A percentile compares a stretch with the other conserved stretches of the same genome.
These are phyloP conservation scores for Xylaria polymorpha DNA, from an alignment of 2,329 filamentous ascomycete genomes.

Conservation along the genomic window DNA sequence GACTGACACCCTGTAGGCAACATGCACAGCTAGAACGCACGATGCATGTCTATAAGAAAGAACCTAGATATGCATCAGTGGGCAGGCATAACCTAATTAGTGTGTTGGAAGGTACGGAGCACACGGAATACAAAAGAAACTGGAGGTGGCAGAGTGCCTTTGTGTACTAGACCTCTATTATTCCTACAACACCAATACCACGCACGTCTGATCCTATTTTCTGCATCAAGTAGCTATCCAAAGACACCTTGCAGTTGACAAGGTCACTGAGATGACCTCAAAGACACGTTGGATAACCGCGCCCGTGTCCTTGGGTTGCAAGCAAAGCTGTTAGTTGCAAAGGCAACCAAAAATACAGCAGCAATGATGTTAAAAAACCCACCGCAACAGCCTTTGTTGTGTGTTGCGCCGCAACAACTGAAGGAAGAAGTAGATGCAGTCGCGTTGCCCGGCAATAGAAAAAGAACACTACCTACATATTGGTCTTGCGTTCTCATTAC, in stretches of 20 bases:
- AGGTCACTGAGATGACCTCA: neutral
- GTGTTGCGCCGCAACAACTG: neutral
- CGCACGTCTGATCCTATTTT: too few relatives aligned
- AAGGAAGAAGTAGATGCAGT: neutral
- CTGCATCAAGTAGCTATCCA: neutral
- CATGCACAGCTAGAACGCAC: neutral
- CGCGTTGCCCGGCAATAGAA: neutral
- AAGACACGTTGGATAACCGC: slow-evolving; percentile 4
- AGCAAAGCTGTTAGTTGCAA: neutral
- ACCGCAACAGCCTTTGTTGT: neutral
- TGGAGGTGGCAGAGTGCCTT: too few relatives aligned
- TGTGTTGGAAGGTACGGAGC: too few relatives aligned
- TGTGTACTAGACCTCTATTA: too few relatives aligned
- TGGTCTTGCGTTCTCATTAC: neutral
- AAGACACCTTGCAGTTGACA: neutral
- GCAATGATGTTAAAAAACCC: neutral
- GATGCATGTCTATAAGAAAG: neutral
- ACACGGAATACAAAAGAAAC: too few relatives aligned
- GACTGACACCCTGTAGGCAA: neutral
- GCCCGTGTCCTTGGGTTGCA: neutral
- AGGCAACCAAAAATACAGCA: slow-evolving; percentile 3
- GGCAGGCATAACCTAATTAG: too few relatives aligned
- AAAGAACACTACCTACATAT: neutral
- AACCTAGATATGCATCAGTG: neutral
- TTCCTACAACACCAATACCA: too few relatives aligned